Evolutionary conservation across 1,139 yeast species (phyloP).

Genomic region (Blastobotrys indianensis): DNA sequence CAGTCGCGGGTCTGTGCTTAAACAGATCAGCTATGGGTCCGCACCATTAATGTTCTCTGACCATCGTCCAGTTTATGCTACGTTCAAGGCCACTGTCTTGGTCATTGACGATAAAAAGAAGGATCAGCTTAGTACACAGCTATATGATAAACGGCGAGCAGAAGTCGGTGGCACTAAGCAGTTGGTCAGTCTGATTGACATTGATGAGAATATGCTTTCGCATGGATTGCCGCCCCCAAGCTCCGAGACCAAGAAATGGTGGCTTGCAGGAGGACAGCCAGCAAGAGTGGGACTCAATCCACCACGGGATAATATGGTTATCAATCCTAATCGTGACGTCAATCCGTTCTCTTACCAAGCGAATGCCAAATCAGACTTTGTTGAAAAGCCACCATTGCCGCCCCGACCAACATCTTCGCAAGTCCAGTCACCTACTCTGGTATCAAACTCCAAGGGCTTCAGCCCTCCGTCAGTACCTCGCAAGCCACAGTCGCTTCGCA

Average conservation of each 20-base stretch:
- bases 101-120: slow-evolving; percentile 63
- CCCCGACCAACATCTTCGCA: slow-evolving; percentile 18
- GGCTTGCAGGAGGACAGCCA: slow-evolving; percentile 75
- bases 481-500: slow-evolving; percentile 18
- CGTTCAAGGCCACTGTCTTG: slow-evolving; percentile 60
- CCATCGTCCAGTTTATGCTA: slow-evolving; percentile 87
- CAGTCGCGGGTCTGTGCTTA: slow-evolving; percentile 47
- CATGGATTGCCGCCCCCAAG: slow-evolving; percentile 78
- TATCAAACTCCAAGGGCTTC: slow-evolving; percentile 12
- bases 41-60: slow-evolving; percentile 72
- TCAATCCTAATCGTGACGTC: slow-evolving; percentile 61
- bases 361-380: slow-evolving; percentile 23
- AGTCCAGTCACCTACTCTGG: not conserved
- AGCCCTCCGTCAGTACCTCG: slow-evolving; percentile 21
- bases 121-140: slow-evolving; percentile 49
- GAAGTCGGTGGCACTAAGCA: slow-evolving; percentile 36
- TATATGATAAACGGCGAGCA: slow-evolving; percentile 45
- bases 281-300: slow-evolving; percentile 54
- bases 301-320: slow-evolving; percentile 38
- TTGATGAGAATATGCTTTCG: slow-evolving; percentile 34
- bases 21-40: slow-evolving; percentile 60
- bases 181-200: slow-evolving; percentile 30
- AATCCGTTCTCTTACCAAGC: slow-evolving; percentile 55
- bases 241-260: slow-evolving; percentile 79
- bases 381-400: slow-evolving; percentile 23